Evolutionary conservation across 2,329 filamentous ascomycete genomes (phyloP), one percentile per base, ranked within the genome.

Genomic region (Paecilomyces niveus): DNA sequence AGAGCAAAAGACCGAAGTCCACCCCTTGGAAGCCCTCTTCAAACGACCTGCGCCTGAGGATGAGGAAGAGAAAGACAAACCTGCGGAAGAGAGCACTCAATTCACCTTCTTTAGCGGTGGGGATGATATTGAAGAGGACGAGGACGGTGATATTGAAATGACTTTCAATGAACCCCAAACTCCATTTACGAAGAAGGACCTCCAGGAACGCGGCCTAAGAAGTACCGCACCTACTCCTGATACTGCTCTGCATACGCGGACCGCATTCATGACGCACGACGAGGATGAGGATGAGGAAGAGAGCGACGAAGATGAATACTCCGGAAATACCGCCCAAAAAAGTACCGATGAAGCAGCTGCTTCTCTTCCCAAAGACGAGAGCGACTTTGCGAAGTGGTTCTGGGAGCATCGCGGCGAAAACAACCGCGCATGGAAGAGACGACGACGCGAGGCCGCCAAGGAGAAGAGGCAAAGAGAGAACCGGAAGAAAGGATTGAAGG

Each of bases 171-270:
- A 68, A 55, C 92, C 92, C 11, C 85, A 91, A 74, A 97, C 93
- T 0, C 93, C 93, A 0, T 96, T 86, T 71, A 90, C 89, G 0
- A 85, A 87, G 62, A 84, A 87, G 64, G 93, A 97, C 64, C 79
- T 93, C 31, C 84, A 92, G 61, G 84, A 83, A 55, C 70, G 79
- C 33, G 73, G 73, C 52, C 70, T 89, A n/a, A 84, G 94, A 58
- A 97, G 92, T 70, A 92, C 92, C 5, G 94, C 94, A 2, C 94
- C 94, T 0, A 99, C 94, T 0, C 94, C 94, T 0, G 94, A 99
- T 70, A 97, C 94, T 0, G 91, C 91, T 21, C 39, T 45, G 39
- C 1, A 86, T 92, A 60, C 86, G 89, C 1, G 85, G 63, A 57
- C 71, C 31, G 70, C 59, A 51, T 70, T 67, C 51, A 68, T 73